Conservation (phyloP, 1,284 basidiomycete genomes). For the Nidula niveotomentosa region DNA sequence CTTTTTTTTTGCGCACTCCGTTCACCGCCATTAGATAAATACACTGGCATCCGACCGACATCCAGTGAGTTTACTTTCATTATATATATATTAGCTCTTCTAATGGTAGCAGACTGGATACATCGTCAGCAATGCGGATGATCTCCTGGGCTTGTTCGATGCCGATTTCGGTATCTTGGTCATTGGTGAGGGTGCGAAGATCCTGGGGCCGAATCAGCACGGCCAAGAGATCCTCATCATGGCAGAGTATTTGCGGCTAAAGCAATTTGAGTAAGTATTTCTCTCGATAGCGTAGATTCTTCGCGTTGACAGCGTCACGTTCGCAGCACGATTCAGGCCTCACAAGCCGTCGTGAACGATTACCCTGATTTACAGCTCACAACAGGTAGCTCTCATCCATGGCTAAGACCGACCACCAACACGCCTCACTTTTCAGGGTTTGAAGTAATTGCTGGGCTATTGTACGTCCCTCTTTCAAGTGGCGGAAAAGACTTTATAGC, state of each 20-base stretch:
- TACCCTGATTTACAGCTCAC: constrained; percentile 77
- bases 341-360: constrained; percentile 70
- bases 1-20: constrained; percentile 3
- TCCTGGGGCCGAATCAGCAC: constrained; percentile 77
- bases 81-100: background rate
- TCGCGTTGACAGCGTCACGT: background rate
- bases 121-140: constrained; percentile 87
- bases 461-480: constrained; percentile 77
- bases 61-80: constrained; percentile 37
- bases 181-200: constrained; percentile 86
- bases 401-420: background rate
- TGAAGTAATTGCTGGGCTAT: constrained; percentile 76
- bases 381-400: constrained; percentile 32
- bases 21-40: constrained; percentile 56
- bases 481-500: constrained; percentile 81
- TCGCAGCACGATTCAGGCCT: constrained; percentile 58
- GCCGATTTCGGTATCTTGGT: constrained; percentile 86
- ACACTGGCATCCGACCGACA: constrained; percentile 74
- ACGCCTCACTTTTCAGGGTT: constrained; percentile 43
- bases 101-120: constrained; percentile 66
- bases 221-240: constrained; percentile 87
- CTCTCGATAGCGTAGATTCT: background rate
- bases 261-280: constrained; percentile 65
- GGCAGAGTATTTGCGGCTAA: constrained; percentile 82
- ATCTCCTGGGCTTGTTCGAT: constrained; percentile 80